phyloP scores from a whole-genome alignment of 768 basidiomycete species.

The Agrocybe pediades region DNA sequence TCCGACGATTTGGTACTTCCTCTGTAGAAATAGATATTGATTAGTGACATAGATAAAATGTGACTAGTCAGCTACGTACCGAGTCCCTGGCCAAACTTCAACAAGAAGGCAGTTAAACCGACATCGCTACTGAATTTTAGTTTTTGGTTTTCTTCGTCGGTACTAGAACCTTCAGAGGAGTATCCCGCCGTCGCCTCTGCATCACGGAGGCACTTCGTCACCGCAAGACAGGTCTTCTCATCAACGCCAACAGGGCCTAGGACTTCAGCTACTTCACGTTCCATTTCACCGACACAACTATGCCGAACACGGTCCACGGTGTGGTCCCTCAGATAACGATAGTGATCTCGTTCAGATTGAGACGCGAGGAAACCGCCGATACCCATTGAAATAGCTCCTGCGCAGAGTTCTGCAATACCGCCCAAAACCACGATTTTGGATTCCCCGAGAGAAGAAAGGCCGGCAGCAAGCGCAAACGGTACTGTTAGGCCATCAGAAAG shows the following conservation, averaged over 20 bases:
- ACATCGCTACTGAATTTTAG: conserved; percentile 75
- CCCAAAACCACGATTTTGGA: conserved; percentile 92
- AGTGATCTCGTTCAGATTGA: conserved; percentile 95
- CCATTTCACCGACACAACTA: conserved; percentile 94
- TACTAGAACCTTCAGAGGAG: conserved; percentile 17
- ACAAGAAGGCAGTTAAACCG: conserved; percentile 89
- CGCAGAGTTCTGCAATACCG: conserved; percentile 93
- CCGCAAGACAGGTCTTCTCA: conserved; percentile 73
- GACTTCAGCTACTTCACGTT: conserved; percentile 88
- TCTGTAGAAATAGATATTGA: conserved; percentile 44
- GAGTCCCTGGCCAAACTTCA: conserved; percentile 94
- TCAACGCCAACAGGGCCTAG: conserved; percentile 91
- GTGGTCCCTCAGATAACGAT: conserved; percentile 73
- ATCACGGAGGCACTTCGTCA: conserved; percentile 74
- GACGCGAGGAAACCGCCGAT: conserved; percentile 98
- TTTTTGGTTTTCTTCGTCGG: conserved; percentile 57
- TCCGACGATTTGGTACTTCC: conserved; percentile 81
- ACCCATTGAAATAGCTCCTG: conserved; percentile 97
- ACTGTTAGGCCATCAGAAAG: conserved; percentile 90
- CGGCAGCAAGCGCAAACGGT: conserved; percentile 89
- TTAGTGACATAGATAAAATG: background rate
- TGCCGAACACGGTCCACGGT: conserved; percentile 83
- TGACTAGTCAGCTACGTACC: conserved; percentile 45
- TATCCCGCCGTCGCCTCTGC: conserved; percentile 51
- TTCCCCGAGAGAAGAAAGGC: conserved; percentile 85